phyloP scores from a whole-genome alignment of 345 rosid species.

The Heritiera fomes region DNA sequence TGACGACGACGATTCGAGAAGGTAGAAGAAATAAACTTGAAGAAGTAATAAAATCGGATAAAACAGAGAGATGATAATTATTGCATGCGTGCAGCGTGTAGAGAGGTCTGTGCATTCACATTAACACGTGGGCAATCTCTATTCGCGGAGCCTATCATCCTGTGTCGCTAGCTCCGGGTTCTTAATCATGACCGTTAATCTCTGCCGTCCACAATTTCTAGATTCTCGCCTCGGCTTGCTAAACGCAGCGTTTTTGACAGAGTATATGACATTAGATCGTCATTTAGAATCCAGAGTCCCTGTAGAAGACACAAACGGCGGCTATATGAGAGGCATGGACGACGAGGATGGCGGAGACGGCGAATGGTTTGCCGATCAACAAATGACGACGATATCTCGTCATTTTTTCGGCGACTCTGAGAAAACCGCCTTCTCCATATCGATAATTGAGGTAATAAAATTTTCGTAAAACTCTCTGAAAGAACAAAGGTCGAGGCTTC shows the following conservation, averaged over 20 bases:
- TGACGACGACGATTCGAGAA: slow-evolving; percentile 25
- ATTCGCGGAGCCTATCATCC: background rate
- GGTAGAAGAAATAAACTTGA: background rate
- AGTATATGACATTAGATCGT: background rate
- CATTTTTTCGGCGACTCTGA: slow-evolving; percentile 52
- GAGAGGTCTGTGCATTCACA: background rate
- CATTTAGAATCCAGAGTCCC: too few relatives aligned
- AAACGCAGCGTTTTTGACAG: background rate
- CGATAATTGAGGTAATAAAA: slow-evolving; percentile 64
- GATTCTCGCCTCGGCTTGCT: background rate
- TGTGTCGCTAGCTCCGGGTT: background rate
- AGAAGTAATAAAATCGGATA: background rate
- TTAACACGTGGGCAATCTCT: slow-evolving; percentile 4
- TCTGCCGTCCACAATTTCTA: background rate
- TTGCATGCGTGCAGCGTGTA: slow-evolving; percentile 23
- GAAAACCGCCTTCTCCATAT: slow-evolving; percentile 47
- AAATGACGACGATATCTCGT: slow-evolving; percentile 53
- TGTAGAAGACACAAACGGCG: background rate
- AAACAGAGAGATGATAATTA: background rate
- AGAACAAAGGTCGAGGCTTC: background rate
- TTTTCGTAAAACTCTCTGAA: slow-evolving; percentile 1
- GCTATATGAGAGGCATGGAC: background rate
- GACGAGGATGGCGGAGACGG: background rate
- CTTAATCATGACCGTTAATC: slow-evolving; percentile 14
- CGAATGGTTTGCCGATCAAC: background rate